phyloP scores from a whole-genome alignment of 495 filamentous ascomycete species.

The Pyrenula massariospora region DNA sequence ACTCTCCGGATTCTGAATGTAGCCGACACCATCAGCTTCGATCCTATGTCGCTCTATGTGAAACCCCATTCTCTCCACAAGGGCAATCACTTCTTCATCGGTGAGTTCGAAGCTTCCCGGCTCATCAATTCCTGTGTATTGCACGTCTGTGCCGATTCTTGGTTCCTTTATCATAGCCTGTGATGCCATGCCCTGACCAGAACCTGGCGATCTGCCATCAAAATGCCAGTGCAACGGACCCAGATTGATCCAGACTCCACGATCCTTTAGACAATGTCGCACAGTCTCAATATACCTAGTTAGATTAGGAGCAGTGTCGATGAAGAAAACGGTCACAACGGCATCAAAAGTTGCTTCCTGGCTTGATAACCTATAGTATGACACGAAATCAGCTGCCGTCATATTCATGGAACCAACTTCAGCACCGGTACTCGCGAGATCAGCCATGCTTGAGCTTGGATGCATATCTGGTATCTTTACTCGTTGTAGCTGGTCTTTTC shows the following conservation, averaged over 20 bases:
- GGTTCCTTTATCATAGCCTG: background rate
- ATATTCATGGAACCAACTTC: slow-evolving; percentile 56
- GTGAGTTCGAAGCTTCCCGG: slow-evolving; percentile 78
- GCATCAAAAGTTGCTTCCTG: slow-evolving; percentile 59
- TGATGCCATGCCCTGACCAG: slow-evolving; percentile 24
- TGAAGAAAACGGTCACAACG: slow-evolving; percentile 85
- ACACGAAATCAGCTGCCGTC: slow-evolving; percentile 73
- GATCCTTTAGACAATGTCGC: slow-evolving; percentile 59
- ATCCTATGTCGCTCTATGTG: slow-evolving; percentile 39
- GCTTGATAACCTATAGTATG: slow-evolving; percentile 51
- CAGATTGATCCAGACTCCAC: slow-evolving; percentile 78
- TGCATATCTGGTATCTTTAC: slow-evolving; percentile 71
- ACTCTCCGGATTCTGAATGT: slow-evolving; percentile 71
- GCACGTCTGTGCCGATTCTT: slow-evolving; percentile 2
- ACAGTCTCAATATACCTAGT: slow-evolving; percentile 81
- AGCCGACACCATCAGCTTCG: slow-evolving; percentile 47
- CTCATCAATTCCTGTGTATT: slow-evolving; percentile 49
- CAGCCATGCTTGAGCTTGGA: slow-evolving; percentile 42
- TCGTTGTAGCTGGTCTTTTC: slow-evolving; percentile 57
- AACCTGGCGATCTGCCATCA: slow-evolving; percentile 29
- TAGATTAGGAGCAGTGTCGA: slow-evolving; percentile 90
- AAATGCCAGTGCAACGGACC: slow-evolving; percentile 91
- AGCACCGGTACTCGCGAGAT: slow-evolving; percentile 13
- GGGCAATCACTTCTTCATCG: slow-evolving; percentile 69
- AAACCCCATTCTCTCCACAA: slow-evolving; percentile 73